phyloP scores from a whole-genome alignment of 352 stramenopile genomes.

The Phytopythium helicoides region DNA sequence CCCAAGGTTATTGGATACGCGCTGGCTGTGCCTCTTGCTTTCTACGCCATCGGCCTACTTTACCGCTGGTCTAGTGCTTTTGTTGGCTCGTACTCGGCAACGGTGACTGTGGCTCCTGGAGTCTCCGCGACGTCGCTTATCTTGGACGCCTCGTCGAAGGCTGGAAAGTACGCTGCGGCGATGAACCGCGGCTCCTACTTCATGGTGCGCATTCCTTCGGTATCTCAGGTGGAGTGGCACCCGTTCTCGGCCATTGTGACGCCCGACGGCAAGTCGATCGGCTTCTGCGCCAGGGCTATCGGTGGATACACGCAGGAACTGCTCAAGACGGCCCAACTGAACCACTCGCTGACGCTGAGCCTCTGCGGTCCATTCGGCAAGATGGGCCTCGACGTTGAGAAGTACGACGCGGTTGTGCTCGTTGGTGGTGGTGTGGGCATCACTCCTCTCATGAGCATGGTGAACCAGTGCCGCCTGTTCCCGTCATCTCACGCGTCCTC shows the following conservation, averaged over 20 bases:
- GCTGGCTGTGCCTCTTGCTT: constrained; percentile 52
- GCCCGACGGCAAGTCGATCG: constrained; percentile 66
- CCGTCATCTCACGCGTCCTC: constrained; percentile 14
- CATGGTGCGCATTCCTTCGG: constrained; percentile 61
- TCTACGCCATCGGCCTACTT: constrained; percentile 60
- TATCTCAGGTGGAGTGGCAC: constrained; percentile 72
- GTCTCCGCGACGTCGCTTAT: constrained; percentile 56
- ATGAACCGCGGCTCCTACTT: constrained; percentile 74
- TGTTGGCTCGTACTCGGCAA: constrained; percentile 42
- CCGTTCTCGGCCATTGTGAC: constrained; percentile 81
- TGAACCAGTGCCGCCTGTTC: constrained; percentile 67
- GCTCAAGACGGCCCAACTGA: constrained; percentile 36
- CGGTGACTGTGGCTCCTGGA: constrained; percentile 28
- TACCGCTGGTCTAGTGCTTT: constrained; percentile 52
- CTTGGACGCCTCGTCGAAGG: constrained; percentile 50
- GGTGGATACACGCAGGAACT: constrained; percentile 53
- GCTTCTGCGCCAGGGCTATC: constrained; percentile 72
- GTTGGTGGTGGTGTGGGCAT: constrained; percentile 74
- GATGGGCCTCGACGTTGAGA: constrained; percentile 53
- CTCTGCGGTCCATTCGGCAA: constrained; percentile 72
- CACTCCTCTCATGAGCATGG: constrained; percentile 68
- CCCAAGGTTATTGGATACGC: constrained; percentile 52
- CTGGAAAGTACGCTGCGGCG: constrained; percentile 50
- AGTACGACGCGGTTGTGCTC: constrained; percentile 67
- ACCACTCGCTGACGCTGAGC: constrained; percentile 43